A percentile compares a stretch with the other conserved stretches of the same genome.
These are phyloP conservation scores for Hordeum marinum DNA, from an alignment of 176 grass and related monocot species.

Conservation along the genomic window DNA sequence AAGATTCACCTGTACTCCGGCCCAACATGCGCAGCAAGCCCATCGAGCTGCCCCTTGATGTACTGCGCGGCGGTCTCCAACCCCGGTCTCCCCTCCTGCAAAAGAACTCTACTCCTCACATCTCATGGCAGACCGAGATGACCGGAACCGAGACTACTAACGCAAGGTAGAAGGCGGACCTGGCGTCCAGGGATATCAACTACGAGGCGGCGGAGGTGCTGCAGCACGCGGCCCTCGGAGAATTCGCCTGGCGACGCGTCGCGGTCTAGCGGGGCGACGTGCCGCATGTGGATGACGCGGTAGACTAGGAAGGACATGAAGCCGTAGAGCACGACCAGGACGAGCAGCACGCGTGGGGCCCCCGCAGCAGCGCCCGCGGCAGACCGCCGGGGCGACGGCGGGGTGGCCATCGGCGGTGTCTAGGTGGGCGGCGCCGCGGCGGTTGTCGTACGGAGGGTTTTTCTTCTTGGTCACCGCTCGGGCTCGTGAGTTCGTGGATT, in stretches of 20 bases:
- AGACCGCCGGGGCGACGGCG: background rate
- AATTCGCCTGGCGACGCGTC: conserved; percentile 52
- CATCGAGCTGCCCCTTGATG: conserved; percentile 74
- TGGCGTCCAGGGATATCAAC: conserved; percentile 75
- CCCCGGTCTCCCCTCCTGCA: conserved; percentile 79
- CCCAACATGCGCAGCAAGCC: conserved; percentile 48
- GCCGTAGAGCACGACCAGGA: conserved; percentile 62
- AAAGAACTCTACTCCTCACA: background rate
- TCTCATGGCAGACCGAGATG: background rate
- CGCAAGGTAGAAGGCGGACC: conserved; percentile 26
- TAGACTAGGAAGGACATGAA: conserved; percentile 55
- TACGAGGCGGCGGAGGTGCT: conserved; percentile 67
- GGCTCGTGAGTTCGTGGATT: background rate
- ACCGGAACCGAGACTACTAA: background rate
- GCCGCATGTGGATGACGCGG: conserved; percentile 77
- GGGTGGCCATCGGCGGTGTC: conserved; percentile 22
- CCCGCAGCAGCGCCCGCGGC: background rate
- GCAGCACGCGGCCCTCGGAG: conserved; percentile 75
- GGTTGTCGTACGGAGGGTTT: background rate
- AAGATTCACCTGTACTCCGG: conserved; percentile 60
- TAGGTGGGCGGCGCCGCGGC: conserved; percentile 28
- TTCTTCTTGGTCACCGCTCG: background rate
- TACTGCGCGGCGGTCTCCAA: conserved; percentile 80
- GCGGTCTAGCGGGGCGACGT: conserved; percentile 60
- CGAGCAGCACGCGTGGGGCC: conserved; percentile 56